Evolutionary conservation across 1,139 yeast species (phyloP), one percentile per base, ranked within the genome.

Genomic region (Blastobotrys malaysiensis): DNA sequence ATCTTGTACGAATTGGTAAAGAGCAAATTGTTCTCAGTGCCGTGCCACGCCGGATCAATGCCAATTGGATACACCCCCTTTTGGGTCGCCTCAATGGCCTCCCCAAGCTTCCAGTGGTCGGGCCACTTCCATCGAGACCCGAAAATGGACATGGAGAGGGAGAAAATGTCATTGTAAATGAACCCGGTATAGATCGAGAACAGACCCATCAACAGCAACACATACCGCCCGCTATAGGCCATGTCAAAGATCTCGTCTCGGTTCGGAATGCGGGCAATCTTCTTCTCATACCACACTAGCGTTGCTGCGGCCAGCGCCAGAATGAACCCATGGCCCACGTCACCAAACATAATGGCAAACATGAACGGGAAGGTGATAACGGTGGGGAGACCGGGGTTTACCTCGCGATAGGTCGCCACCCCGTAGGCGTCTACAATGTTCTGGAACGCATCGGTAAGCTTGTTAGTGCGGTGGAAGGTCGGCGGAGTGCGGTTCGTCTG

Each of bases 271-370:
- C 78, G 78, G 21, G 80, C 86, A 60, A 93, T 80, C 56, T 74
- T 73, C 55, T 73, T 73, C 71, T 93, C 99, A 65, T 86, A 85
- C 48, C 79, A 63, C 13, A 93, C 91, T 61, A 93, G 74, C 45
- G 76, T 75, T 27, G 82, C 69, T 9, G 96, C 95, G 11, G 89
- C 91, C 61, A 88, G 69, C 52, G 84, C 74, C 65, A 95, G 77
- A 55, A 95, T 79, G 55, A 89, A 77, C 20, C 99, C 99, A 72
- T 93, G 99, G 5, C 99, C 99, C 55, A 93, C 74, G 74, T 93
- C 99, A 72, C 99, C 99, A 77, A 93, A 93, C 99, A 93, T 93
- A 64, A 93, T 88, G 26, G 99, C 97, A 74, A 93, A 93, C 96
- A 95, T 88, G 72, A 95, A 93, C 11, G 99, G 99, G 74, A 93